Conservation (phyloP, 108 stramenopile genomes). For the Nitzschia putrida region DNA sequence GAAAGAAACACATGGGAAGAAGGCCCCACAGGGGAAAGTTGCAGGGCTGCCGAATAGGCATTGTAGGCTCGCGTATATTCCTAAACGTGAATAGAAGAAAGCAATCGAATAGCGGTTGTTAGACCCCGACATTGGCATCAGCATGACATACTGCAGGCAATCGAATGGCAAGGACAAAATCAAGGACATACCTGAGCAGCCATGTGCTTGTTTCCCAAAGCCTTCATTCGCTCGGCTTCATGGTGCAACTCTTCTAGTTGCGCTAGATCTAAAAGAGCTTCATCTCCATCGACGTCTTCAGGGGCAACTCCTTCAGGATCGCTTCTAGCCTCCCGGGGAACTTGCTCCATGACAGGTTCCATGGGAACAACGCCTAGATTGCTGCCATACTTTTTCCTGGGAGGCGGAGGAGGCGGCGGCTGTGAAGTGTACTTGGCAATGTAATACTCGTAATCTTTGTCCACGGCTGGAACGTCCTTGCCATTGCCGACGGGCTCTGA, state of each 20-base stretch:
- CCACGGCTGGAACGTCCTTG: conserved; percentile 11
- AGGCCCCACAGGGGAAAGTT: conserved; percentile 83
- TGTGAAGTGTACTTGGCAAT: conserved; percentile 12
- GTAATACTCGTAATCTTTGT: conserved; percentile 41
- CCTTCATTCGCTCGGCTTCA: conserved; percentile 89
- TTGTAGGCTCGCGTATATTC: conserved; percentile 87
- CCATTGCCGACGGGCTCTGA: neutral
- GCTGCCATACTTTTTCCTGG: neutral
- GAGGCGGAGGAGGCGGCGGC: neutral
- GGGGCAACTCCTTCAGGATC: conserved; percentile 3
- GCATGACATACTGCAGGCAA: no score
- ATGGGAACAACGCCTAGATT: conserved; percentile 22
- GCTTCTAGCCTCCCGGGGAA: neutral
- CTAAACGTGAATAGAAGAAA: conserved; percentile 23
- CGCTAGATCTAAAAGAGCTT: conserved; percentile 75
- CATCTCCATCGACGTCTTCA: conserved; percentile 48
- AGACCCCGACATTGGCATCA: conserved; percentile 21
- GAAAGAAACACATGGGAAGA: conserved; percentile 88
- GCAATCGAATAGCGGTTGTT: neutral
- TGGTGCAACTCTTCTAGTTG: conserved; percentile 78
- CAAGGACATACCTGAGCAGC: conserved; percentile 70
- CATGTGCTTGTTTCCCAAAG: conserved; percentile 89
- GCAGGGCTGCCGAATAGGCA: conserved; percentile 86
- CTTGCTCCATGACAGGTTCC: conserved; percentile 30
- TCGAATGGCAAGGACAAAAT: neutral